Conservation (phyloP, 2,329 filamentous ascomycete species). For the Elsinoe perseae region DNA sequence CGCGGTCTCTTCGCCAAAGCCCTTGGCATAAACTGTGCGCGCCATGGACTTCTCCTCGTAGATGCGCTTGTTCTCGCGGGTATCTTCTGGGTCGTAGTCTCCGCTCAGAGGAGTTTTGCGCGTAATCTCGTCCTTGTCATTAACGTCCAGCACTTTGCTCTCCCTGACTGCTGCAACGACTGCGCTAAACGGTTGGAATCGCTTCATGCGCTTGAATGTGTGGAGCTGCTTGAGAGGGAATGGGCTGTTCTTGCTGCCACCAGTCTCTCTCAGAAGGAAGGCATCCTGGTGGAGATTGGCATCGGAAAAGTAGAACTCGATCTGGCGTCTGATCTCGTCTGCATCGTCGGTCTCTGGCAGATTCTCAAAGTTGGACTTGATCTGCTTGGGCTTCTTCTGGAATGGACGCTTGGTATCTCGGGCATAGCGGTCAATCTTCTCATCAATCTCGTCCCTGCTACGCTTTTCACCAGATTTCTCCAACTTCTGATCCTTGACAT, state of each 20-base stretch:
- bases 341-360: conserved; percentile 70
- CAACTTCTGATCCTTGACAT: conserved; percentile 16
- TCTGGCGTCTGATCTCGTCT: conserved; percentile 75
- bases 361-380: conserved; percentile 27
- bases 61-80: conserved; percentile 48
- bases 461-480: conserved; percentile 20
- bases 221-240: conserved; percentile 70
- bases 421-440: conserved; percentile 18
- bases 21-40: conserved; percentile 83
- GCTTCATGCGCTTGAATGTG: conserved; percentile 91
- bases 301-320: conserved; percentile 94
- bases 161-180: conserved; percentile 76
- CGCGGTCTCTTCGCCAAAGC: conserved; percentile 77
- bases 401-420: conserved; percentile 15
- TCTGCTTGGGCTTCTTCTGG: conserved; percentile 15
- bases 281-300: conserved; percentile 84
- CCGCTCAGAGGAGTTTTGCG: conserved; percentile 62
- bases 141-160: conserved; percentile 64
- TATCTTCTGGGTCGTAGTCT: conserved; percentile 39
- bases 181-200: conserved; percentile 79
- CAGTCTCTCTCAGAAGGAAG: conserved; percentile 72
- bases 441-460: conserved; percentile 20
- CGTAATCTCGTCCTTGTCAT: conserved; percentile 65
- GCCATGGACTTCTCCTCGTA: conserved; percentile 60
- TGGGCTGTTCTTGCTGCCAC: conserved; percentile 71